These are phyloP conservation scores for Candida lessepsii DNA, from an alignment of 805 yeast species.

Conservation along the genomic window DNA sequence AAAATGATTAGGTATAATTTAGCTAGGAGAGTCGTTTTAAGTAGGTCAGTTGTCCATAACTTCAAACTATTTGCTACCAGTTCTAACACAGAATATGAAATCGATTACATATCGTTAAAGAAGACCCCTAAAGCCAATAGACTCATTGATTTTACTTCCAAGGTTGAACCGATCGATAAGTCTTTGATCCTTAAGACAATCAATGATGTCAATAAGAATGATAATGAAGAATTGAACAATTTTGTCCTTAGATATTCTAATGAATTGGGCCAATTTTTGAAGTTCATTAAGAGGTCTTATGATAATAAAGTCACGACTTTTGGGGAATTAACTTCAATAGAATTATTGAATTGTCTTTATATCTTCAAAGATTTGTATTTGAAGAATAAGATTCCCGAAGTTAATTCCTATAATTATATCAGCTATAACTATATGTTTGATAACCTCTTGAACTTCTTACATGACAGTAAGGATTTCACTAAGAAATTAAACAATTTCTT, in stretches of 20 bases:
- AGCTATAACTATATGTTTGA: constrained; percentile 24
- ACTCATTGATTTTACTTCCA: constrained; percentile 6
- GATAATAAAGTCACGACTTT: constrained; percentile 21
- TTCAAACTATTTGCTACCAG: constrained; percentile 11
- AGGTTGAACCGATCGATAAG: constrained; percentile 4
- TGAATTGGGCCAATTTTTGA: constrained; percentile 21
- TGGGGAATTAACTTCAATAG: constrained; percentile 24
- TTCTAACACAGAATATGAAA: constrained; percentile 21
- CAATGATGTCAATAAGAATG: constrained; percentile 5
- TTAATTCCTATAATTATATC: constrained; percentile 17
- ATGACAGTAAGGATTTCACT: constrained; percentile 19
- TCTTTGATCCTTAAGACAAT: constrained; percentile 9
- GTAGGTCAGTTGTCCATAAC: not conserved
- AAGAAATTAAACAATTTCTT: constrained; percentile 18
- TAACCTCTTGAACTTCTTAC: constrained; percentile 17
- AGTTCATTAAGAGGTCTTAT: constrained; percentile 22
- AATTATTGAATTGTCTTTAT: constrained; percentile 26
- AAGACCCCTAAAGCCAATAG: constrained; percentile 13
- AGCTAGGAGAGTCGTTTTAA: not conserved
- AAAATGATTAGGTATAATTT: constrained; percentile 2
- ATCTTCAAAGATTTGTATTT: constrained; percentile 23
- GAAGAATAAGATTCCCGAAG: constrained; percentile 17
- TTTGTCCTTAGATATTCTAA: constrained; percentile 20
- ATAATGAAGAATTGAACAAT: constrained; percentile 10
- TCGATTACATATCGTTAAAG: constrained; percentile 23